Percentiles rank a stretch among this genome's conserved stretches.
Conservation (phyloP, 2,329 filamentous ascomycete genomes). For the Grosmannia penicillata region DNA sequence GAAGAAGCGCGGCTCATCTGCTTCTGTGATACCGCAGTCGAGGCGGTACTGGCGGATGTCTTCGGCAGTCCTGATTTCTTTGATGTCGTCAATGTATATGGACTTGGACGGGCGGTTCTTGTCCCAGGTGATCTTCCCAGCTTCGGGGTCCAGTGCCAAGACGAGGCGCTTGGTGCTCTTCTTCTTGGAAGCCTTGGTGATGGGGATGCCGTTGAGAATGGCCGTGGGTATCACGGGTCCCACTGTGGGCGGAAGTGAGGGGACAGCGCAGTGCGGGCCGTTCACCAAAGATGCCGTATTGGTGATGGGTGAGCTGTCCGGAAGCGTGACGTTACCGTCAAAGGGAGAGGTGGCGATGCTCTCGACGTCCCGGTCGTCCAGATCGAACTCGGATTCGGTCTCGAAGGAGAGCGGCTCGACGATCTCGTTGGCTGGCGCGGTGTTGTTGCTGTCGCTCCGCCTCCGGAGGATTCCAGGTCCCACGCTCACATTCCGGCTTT, state of each 20-base stretch:
- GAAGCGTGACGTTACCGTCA: conserved; percentile 26
- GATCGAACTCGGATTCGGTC: conserved; percentile 44
- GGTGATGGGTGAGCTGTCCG: conserved; percentile 32
- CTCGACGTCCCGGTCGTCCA: conserved; percentile 29
- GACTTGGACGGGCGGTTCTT: conserved; percentile 62
- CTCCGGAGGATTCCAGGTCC: conserved; percentile 74
- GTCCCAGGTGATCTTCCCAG: conserved; percentile 83
- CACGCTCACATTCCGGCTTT: conserved; percentile 72
- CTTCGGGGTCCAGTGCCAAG: conserved; percentile 62
- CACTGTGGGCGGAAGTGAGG: conserved; percentile 19
- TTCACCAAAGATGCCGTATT: conserved; percentile 29
- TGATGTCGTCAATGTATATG: conserved; percentile 90
- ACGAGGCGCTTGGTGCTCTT: conserved; percentile 62
- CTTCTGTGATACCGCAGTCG: conserved; percentile 57
- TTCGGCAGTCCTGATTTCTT: conserved; percentile 69
- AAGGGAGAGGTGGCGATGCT: conserved; percentile 13
- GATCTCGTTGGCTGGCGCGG: conserved; percentile 32
- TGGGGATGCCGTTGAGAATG: conserved; percentile 61
- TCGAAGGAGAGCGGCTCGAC: conserved; percentile 16
- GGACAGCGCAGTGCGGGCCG: conserved; percentile 13
- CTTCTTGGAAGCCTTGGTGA: conserved; percentile 80
- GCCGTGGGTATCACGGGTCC: conserved; percentile 64
- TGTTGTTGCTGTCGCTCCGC: conserved; percentile 78
- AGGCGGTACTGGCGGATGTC: conserved; percentile 83
- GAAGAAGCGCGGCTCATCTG: conserved; percentile 63